Evolutionary conservation across 140 eudicot genomes (phyloP), one percentile per base, ranked within the genome.

Genomic region (Bidens hawaiensis): DNA sequence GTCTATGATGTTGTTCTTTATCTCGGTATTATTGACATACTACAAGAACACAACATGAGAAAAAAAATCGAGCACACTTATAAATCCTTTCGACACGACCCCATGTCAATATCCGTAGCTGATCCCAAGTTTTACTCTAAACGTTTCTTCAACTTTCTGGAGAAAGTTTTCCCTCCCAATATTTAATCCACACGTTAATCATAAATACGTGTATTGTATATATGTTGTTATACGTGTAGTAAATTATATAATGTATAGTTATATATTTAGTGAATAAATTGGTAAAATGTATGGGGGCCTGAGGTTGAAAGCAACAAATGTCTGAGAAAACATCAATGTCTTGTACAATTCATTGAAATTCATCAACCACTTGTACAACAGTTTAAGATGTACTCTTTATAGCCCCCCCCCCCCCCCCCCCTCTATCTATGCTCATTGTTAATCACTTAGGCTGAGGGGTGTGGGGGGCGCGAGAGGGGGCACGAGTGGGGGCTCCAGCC

Each of bases 1-100:
- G 94, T 85, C 24, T 93, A 85, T 23, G 95, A 93, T 49, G 95
- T 88, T 23, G 94, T 93, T 71, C 78, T 93, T 31, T 93, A 85
- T 73, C 87, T 93, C 33, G 96, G 97, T 40, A 68, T 88, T 5
- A 88, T 93, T 6, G 99, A 93, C 69, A 93, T 93, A 72, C 67
- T 93, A 50, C 97, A 93, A 70, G 87, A 93, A 16, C 88, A 93
- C 79, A 85, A 70, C 84, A 19, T 77, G 76, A 85, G 60, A 62
- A 93, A 93, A 85, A 93, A 88, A 68, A 2, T 81, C 1, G 99
- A 93, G 78, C 96, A 88, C 18, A 77, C 79, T 2, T 85, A 59
- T 50, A 88, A 93, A 64, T 83, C 96, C 1, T 26, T 83, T 46
- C 72, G 71, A 33, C 79, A 57, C 25, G 99, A 93, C 68, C 94